A percentile compares a stretch with the other conserved stretches of the same genome.
These are phyloP conservation scores for Stromatinia cepivora DNA, from an alignment of 2,329 filamentous ascomycete genomes.

Conservation along the genomic window DNA sequence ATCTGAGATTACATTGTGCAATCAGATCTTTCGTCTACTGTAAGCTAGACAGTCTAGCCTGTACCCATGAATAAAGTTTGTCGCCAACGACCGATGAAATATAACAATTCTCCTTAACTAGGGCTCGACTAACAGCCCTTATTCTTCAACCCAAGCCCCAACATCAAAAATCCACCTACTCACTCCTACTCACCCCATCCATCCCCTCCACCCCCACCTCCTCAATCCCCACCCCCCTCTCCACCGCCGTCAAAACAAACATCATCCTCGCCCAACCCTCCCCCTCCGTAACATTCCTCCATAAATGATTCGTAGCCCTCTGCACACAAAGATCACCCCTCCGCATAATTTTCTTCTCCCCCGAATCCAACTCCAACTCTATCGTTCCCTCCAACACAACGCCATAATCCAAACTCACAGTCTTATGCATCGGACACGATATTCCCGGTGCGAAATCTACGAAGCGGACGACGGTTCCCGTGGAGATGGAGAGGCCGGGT, in stretches of 20 bases:
- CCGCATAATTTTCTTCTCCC: slow-evolving; percentile 44
- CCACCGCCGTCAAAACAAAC: slow-evolving; percentile 32
- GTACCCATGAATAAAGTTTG: fast-evolving
- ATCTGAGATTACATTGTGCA: not conserved
- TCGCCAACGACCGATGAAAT: not conserved
- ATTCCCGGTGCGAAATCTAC: slow-evolving; percentile 34
- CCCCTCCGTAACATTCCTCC: slow-evolving; percentile 39
- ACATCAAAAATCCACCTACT: not conserved
- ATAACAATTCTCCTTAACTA: fast-evolving
- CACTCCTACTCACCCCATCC: slow-evolving; percentile 3
- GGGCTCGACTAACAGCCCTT: too few relatives aligned
- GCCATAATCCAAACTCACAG: slow-evolving; percentile 46
- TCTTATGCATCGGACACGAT: slow-evolving; percentile 46
- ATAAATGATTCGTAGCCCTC: slow-evolving; percentile 48
- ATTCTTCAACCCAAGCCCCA: not conserved
- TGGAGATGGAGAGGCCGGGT: slow-evolving; percentile 30
- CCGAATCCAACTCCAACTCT: slow-evolving; percentile 45
- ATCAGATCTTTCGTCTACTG: not conserved
- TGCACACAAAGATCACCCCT: slow-evolving; percentile 48
- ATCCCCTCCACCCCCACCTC: slow-evolving; percentile 29
- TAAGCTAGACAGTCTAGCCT: not conserved
- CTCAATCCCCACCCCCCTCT: slow-evolving; percentile 25
- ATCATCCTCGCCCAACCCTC: slow-evolving; percentile 36
- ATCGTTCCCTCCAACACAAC: slow-evolving; percentile 46
- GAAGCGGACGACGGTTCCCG: slow-evolving; percentile 33